These are phyloP conservation scores for Hypoxylon perforatum DNA, from an alignment of 495 filamentous ascomycete genomes.

Conservation along the genomic window DNA sequence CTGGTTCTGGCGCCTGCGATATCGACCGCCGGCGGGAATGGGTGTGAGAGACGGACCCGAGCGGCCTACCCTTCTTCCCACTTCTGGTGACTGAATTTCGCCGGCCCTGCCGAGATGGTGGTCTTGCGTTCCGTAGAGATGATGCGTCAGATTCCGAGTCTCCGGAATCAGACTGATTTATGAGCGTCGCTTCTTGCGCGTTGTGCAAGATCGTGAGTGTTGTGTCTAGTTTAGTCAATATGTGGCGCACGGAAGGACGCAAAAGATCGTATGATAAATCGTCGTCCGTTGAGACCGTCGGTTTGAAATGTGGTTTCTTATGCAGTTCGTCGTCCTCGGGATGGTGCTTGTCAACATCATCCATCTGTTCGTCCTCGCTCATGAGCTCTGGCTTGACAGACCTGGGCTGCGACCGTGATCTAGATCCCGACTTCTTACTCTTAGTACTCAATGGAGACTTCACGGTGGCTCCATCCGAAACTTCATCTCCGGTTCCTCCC, in stretches of 20 bases:
- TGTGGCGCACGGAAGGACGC: conserved; percentile 70
- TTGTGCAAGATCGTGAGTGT: conserved; percentile 75
- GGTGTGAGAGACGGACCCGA: conserved; percentile 9
- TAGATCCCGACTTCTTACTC: conserved; percentile 8
- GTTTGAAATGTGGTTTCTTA: conserved; percentile 24
- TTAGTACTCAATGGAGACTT: conserved; percentile 6
- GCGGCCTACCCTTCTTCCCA: conserved; percentile 13
- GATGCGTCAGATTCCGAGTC: conserved; percentile 43
- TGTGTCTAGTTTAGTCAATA: conserved; percentile 72
- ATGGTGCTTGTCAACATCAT: conserved; percentile 26
- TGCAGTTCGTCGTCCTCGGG: not conserved
- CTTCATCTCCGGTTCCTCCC: conserved; percentile 10
- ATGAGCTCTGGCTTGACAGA: conserved; percentile 28
- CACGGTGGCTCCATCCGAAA: conserved; percentile 22
- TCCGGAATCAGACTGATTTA: conserved; percentile 47
- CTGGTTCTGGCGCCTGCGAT: not conserved
- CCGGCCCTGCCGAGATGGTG: conserved; percentile 23
- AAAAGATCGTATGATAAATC: conserved; percentile 69
- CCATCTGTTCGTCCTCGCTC: conserved; percentile 36
- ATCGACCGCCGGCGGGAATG: conserved; percentile 6
- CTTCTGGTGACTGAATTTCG: conserved; percentile 28
- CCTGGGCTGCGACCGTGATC: conserved; percentile 27
- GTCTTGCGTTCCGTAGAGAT: not conserved
- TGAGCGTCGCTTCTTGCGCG: conserved; percentile 59
- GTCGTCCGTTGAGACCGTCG: conserved; percentile 60